Conservation (phyloP, 202 grass and related monocot species). For the Panicum virgatum region DNA sequence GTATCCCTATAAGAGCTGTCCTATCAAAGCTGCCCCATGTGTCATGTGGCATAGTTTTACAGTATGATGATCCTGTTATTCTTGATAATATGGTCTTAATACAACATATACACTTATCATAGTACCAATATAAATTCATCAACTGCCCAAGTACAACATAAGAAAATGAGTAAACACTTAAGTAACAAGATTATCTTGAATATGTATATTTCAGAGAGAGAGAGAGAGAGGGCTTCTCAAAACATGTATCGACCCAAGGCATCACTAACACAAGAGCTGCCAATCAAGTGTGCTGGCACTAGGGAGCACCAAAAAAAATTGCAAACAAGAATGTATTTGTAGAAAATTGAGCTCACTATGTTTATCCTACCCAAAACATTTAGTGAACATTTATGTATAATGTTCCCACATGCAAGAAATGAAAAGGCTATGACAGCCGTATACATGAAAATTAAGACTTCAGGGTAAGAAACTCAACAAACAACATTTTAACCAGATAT, state of each 20-base stretch:
- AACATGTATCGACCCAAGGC: background rate
- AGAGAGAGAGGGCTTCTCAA: background rate
- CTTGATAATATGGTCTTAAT: background rate
- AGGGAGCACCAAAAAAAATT: background rate
- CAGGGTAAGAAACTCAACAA: background rate
- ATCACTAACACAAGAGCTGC: background rate
- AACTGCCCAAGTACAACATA: background rate
- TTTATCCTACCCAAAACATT: background rate
- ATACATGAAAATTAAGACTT: background rate
- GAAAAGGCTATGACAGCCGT: background rate
- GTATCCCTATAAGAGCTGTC: background rate
- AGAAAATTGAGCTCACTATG: background rate
- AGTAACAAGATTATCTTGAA: background rate
- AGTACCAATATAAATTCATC: background rate
- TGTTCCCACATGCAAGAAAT: background rate
- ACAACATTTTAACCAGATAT: background rate
- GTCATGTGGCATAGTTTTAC: background rate
- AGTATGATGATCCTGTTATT: background rate
- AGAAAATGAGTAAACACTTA: background rate
- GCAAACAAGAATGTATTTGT: background rate
- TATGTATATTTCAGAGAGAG: background rate
- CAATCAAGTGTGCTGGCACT: background rate
- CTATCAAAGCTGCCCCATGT: background rate
- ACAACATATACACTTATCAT: background rate
- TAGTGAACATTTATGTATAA: background rate